A percentile compares a stretch with the other conserved stretches of the same genome.
phyloP scores from a whole-genome alignment of 306 rosid genomes.

The Lathyrus aphaca region DNA sequence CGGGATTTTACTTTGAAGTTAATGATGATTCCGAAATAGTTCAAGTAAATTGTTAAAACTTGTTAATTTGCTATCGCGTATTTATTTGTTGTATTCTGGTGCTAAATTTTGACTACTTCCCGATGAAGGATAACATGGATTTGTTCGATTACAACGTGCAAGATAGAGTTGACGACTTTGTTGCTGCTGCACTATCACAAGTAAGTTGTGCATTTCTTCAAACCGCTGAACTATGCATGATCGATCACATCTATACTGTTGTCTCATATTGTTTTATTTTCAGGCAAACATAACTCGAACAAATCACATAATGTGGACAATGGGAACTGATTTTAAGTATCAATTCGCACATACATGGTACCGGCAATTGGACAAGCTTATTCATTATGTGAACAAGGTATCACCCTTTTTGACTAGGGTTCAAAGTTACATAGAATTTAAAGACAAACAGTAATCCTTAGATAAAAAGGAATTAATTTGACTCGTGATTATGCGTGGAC shows the following conservation, averaged over 20 bases:
- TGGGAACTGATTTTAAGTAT: slow-evolving; percentile 99
- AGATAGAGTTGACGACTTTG: slow-evolving; percentile 73
- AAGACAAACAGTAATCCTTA: neutral
- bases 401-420: neutral
- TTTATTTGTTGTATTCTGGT: slow-evolving; percentile 29
- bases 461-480: slow-evolving; percentile 1
- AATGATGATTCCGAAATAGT: slow-evolving; percentile 60
- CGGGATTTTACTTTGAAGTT: slow-evolving; percentile 72
- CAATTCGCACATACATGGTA: slow-evolving; percentile 95
- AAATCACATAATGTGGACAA: slow-evolving; percentile 96
- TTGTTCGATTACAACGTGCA: slow-evolving; percentile 81
- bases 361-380: slow-evolving; percentile 89
- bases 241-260: slow-evolving; percentile 32
- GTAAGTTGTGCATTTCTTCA: slow-evolving; percentile 54
- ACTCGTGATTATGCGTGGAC: slow-evolving; percentile 26
- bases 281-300: slow-evolving; percentile 96
- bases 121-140: slow-evolving; percentile 63
- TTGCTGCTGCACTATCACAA: slow-evolving; percentile 77
- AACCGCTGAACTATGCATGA: slow-evolving; percentile 31
- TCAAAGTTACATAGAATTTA: neutral
- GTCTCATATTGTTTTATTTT: slow-evolving; percentile 38
- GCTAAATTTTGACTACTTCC: slow-evolving; percentile 42
- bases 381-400: slow-evolving; percentile 95
- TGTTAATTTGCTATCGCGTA: slow-evolving; percentile 29
- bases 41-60: slow-evolving; percentile 56